Conservation (phyloP, 768 basidiomycete species). For the Collybia nuda region DNA sequence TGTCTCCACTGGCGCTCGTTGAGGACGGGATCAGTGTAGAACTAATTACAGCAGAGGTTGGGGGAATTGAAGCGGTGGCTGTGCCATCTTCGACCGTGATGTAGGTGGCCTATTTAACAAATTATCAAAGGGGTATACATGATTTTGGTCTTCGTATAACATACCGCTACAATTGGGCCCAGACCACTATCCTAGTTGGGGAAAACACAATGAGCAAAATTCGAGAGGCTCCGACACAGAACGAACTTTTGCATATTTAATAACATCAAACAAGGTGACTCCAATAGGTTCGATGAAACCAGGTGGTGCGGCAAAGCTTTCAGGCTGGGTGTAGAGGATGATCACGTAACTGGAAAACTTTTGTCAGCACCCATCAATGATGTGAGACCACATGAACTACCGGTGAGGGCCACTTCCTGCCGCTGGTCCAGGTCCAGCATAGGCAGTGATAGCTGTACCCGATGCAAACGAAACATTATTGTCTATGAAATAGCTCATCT, state of each 20-base stretch:
- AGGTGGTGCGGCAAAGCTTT: constrained; percentile 58
- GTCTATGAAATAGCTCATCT: constrained; percentile 17
- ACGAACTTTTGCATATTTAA: constrained; percentile 54
- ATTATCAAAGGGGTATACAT: too few relatives aligned
- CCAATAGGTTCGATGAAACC: constrained; percentile 50
- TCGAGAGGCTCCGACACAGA: background rate
- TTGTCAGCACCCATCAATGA: background rate
- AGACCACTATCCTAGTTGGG: constrained; percentile 47
- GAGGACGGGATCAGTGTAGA: constrained; percentile 45
- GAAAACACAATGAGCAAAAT: background rate
- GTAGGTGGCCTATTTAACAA: constrained; percentile 55
- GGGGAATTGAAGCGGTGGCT: constrained; percentile 46
- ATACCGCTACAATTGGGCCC: constrained; percentile 60
- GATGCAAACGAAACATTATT: constrained; percentile 39
- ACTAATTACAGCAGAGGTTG: constrained; percentile 66
- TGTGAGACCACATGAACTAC: constrained; percentile 29
- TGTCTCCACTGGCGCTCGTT: constrained; percentile 9
- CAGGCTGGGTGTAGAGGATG: constrained; percentile 63
- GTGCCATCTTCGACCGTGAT: constrained; percentile 72
- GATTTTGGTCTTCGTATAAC: constrained; percentile 5
- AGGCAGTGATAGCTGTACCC: constrained; percentile 57
- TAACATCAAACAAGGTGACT: constrained; percentile 57
- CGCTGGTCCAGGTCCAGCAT: constrained; percentile 72
- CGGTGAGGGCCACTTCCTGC: constrained; percentile 74
- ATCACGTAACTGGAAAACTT: constrained; percentile 57